Evolutionary conservation across 768 basidiomycete species (phyloP), one percentile per base, ranked within the genome.

Genomic region (Amanita rubescens): DNA sequence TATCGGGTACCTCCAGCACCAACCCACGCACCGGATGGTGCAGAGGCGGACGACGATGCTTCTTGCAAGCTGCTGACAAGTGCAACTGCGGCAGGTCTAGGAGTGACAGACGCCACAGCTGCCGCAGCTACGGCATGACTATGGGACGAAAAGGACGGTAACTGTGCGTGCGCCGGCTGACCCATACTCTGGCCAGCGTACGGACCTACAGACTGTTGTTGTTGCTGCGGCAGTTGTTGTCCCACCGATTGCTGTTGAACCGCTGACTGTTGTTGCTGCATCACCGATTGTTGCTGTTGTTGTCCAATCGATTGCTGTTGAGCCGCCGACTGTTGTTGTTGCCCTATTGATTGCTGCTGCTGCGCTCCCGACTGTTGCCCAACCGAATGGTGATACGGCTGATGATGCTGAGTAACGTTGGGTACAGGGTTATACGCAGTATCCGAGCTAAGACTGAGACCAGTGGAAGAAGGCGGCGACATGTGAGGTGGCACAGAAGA

Each of bases 391-490:
- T 9, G 46, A 34, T 47, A n/a, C n/a, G n/a, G n/a, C 8, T 30
- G 27, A 30, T 30, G 27, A 30, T 30, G 27, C 8, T 3, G 27
- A 30, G 27, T 8, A 8, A 30, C 27, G 27, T 30, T 24, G 19
- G 15, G 20, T 3, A n/a, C 33, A 19, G 8, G 22, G 10, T 35
- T 22, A 32, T 48, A 22, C 12, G 55, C 35, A 57, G 60, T 32
- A 64, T 65, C 57, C 56, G 65, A 54, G 54, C 62, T 43, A 49
- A 58, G 49, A 54, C 57, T 56, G 55, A 64, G 58, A 56, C 63
- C 42, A 5, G 63, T 64, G 3, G 76, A 73, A 2, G 66, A 67
- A 44, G 67, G 60, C 14, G 69, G 74, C 15, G 75, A 73, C 2
- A 70, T 68, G 15, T 57, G 55, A 46, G 70, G 65, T 17, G 69